Percentiles rank a stretch among this genome's conserved stretches.
phyloP scores from a whole-genome alignment of 2,329 filamentous ascomycete genomes.

The Cladosporium sp. region DNA sequence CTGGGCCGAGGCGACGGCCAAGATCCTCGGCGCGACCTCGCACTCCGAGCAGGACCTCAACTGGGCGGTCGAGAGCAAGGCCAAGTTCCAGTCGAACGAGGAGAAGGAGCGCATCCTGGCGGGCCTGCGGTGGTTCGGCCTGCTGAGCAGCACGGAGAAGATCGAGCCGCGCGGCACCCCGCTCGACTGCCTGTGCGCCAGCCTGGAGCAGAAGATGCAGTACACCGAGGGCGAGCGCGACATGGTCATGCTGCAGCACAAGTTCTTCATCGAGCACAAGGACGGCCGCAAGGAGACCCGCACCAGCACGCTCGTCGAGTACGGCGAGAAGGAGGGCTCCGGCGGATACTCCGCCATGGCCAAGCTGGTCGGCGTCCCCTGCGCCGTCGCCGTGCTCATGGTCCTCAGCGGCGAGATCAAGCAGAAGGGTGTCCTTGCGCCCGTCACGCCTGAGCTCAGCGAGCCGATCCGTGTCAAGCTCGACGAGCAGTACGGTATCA shows the following conservation, averaged over 20 bases:
- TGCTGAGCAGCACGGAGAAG: slow-evolving; percentile 61
- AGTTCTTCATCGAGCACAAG: slow-evolving; percentile 76
- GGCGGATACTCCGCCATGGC: slow-evolving; percentile 71
- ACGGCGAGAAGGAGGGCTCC: slow-evolving; percentile 65
- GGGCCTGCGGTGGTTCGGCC: slow-evolving; percentile 66
- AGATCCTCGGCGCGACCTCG: slow-evolving; percentile 65
- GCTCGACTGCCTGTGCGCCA: slow-evolving; percentile 84
- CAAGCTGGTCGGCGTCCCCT: slow-evolving; percentile 70
- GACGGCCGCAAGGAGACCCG: slow-evolving; percentile 71
- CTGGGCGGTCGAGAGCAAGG: slow-evolving; percentile 68
- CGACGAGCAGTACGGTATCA: slow-evolving; percentile 69
- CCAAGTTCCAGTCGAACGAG: slow-evolving; percentile 61
- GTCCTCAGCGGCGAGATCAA: slow-evolving; percentile 33
- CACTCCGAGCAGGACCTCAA: slow-evolving; percentile 57
- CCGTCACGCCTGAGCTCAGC: slow-evolving; percentile 66
- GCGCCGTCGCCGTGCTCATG: slow-evolving; percentile 59
- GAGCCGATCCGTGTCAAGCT: slow-evolving; percentile 70
- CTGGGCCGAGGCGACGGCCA: slow-evolving; percentile 81
- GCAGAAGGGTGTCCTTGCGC: slow-evolving; percentile 56
- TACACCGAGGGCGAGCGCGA: slow-evolving; percentile 78
- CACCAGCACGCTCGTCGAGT: slow-evolving; percentile 75
- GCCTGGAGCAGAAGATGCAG: slow-evolving; percentile 86
- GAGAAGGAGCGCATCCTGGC: slow-evolving; percentile 64
- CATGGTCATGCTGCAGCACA: slow-evolving; percentile 72
- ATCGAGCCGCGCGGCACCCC: slow-evolving; percentile 71